Evolutionary conservation across 1,139 yeast genomes (phyloP).

Genomic region (Lodderomyces theae): DNA sequence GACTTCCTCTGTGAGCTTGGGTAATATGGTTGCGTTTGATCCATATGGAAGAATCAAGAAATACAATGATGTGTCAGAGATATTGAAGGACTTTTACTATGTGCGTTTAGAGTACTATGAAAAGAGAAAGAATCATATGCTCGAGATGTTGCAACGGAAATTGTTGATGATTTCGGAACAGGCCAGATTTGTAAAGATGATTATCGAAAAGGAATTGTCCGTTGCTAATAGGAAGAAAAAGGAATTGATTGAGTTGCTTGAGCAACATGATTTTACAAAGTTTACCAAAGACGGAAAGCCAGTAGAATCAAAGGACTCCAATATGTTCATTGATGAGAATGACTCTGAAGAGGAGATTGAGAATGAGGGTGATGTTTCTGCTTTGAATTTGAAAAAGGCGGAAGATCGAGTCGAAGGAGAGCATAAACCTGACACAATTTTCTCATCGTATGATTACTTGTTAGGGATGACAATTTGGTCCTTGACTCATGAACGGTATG

Average conservation of each 20-base stretch:
- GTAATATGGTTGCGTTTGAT: slow-evolving; percentile 96
- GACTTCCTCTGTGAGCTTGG: slow-evolving; percentile 61
- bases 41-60: slow-evolving; percentile 85
- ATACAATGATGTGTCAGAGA: slow-evolving; percentile 73
- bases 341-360: slow-evolving; percentile 30
- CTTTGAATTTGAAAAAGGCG: slow-evolving; percentile 23
- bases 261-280: slow-evolving; percentile 66
- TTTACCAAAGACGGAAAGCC: slow-evolving; percentile 70
- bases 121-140: slow-evolving; percentile 79
- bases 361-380: slow-evolving; percentile 40
- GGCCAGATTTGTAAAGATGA: slow-evolving; percentile 88
- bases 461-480: slow-evolving; percentile 94
- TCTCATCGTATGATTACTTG: slow-evolving; percentile 68
- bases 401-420: slow-evolving; percentile 29
- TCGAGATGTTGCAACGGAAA: slow-evolving; percentile 68
- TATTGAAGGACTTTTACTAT: slow-evolving; percentile 77
- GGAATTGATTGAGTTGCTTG: slow-evolving; percentile 62
- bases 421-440: slow-evolving; percentile 40
- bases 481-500: slow-evolving; percentile 84
- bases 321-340: slow-evolving; percentile 22
- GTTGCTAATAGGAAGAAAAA: slow-evolving; percentile 75
- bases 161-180: slow-evolving; percentile 74
- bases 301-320: slow-evolving; percentile 17
- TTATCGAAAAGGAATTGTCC: slow-evolving; percentile 68
- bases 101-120: slow-evolving; percentile 89